phyloP scores from a whole-genome alignment of 305 asterid species.

The Solanum aculeatissimum region DNA sequence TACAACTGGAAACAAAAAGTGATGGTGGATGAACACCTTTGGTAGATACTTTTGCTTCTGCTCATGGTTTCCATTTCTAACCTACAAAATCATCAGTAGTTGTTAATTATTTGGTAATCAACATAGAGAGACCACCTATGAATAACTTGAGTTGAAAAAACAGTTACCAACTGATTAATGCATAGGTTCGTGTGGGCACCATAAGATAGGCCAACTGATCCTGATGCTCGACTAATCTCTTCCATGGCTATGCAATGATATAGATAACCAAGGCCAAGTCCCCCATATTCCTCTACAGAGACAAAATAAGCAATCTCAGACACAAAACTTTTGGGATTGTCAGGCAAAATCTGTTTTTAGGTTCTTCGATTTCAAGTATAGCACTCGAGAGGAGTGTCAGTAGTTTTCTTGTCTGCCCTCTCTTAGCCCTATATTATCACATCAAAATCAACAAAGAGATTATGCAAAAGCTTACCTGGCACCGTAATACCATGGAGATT shows the following conservation, averaged over 20 bases:
- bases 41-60: constrained; percentile 92
- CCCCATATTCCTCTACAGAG: constrained; percentile 85
- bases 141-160: background rate
- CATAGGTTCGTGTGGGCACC: constrained; percentile 97
- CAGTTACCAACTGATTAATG: constrained; percentile 83
- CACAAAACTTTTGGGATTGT: background rate
- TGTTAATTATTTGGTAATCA: constrained; percentile 1
- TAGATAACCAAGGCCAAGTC: constrained; percentile 94
- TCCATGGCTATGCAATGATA: constrained; percentile 99
- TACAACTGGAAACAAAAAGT: background rate
- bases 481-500: constrained; percentile 92
- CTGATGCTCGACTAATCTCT: constrained; percentile 96
- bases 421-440: background rate
- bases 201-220: constrained; percentile 92
- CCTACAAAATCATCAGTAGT: constrained; percentile 42
- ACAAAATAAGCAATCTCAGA: constrained; percentile 1
- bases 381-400: background rate
- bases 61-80: constrained; percentile 73
- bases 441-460: background rate
- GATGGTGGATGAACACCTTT: constrained; percentile 36
- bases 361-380: background rate
- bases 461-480: constrained; percentile 44
- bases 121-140: background rate
- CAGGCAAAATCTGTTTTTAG: background rate
- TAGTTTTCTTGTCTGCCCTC: background rate